Evolutionary conservation across 2,329 filamentous ascomycete genomes (phyloP), one percentile per base, ranked within the genome.

Genomic region (Trichoderma atroviride): DNA sequence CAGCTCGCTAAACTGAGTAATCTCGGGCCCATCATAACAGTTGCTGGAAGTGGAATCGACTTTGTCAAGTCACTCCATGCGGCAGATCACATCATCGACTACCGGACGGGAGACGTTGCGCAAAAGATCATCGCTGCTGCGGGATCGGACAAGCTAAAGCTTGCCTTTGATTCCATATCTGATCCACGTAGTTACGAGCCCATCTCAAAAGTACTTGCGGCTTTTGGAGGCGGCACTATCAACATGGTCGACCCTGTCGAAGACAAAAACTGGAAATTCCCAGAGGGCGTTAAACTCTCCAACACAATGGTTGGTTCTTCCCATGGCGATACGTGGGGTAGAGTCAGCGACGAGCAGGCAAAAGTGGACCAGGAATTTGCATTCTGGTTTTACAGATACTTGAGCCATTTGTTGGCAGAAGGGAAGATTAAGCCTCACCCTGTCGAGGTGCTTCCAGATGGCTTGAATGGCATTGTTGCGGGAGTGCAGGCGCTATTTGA

Each of bases 1-100:
- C 85, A 90, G 74, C 79, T 90, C 5, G 85, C 85, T 19, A 74
- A 72, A 2, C 76, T 71, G 14, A 77, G 81, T 22, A 85, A 87
- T 69, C 84, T 89, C 60, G 85, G 88, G 73, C 88, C 88, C 0
- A 81, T 89, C 60, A 87, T 89, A 71, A 82, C 82, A 40, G 78
- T 90, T n/a, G 86, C 86, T 1, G 87, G 88, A 9, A 27, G n/a
- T 19, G 61, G 61, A 55, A 64, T 55, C 61, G 61, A 64, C 16
- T 55, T 64, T 14, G 61, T 64, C 31, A 64, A 64, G 22, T 64
- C 47, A 0, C 61, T 64, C 33, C 55, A 64, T 16, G 61, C 16
- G 1, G 61, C 61, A 1, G 61, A 64, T 27, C 61, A 64, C 33
- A 55, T 64, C 47, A 55, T 64, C 61, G 47, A 64, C 5, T 64